Evolutionary conservation across 768 basidiomycete genomes (phyloP).

Genomic region (Lactarius hatsudake): DNA sequence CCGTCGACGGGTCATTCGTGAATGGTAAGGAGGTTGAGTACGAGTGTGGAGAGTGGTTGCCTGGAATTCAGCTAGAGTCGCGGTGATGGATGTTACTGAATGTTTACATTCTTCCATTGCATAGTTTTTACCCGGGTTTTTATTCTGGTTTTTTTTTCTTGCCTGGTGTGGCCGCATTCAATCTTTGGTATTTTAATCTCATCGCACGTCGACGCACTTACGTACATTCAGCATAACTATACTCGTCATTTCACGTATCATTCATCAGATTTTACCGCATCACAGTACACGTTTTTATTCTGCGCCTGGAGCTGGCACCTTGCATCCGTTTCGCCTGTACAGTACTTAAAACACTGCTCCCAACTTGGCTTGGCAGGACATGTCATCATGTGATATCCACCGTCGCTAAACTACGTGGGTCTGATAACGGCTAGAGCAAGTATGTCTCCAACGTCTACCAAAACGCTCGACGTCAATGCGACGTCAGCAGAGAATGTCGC

Average conservation of each 20-base stretch:
- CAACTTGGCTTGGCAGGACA: not conserved
- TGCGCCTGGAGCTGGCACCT: not conserved
- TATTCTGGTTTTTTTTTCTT: slow-evolving; percentile 12
- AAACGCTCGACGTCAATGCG: not conserved
- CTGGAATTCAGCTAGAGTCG: slow-evolving; percentile 23
- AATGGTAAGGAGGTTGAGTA: slow-evolving; percentile 13
- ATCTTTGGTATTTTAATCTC: slow-evolving; percentile 11
- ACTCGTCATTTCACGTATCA: slow-evolving; percentile 12
- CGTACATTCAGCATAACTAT: slow-evolving; percentile 13
- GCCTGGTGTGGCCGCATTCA: slow-evolving; percentile 1
- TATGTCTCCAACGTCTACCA: not conserved
- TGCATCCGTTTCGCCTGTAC: not conserved
- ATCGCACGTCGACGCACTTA: slow-evolving; percentile 12
- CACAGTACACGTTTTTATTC: slow-evolving; percentile 1
- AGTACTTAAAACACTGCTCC: not conserved
- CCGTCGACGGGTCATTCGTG: slow-evolving; percentile 15
- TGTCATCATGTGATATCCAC: not conserved
- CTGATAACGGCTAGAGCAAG: not conserved
- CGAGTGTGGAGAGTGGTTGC: slow-evolving; percentile 27
- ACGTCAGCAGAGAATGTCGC: slow-evolving; percentile 35
- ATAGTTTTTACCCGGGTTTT: slow-evolving; percentile 8
- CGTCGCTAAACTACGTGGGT: not conserved
- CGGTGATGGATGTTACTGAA: not conserved
- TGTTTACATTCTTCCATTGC: slow-evolving; percentile 6
- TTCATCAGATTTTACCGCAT: not conserved